Evolutionary conservation across 1,139 yeast genomes (phyloP).

Genomic region (Kodamaea anthophila): DNA sequence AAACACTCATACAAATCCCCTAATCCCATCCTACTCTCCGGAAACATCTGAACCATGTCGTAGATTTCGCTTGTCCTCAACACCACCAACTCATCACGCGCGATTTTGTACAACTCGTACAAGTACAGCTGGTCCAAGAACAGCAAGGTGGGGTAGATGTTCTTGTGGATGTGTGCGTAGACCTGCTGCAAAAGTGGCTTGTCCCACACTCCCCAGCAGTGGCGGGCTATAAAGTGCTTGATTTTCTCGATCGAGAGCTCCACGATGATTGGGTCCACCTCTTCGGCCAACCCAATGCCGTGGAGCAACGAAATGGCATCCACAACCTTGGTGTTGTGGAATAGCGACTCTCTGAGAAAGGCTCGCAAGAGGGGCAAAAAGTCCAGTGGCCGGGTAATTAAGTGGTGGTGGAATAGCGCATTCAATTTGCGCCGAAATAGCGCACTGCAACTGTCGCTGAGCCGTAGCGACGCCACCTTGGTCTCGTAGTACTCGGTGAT

Average conservation of each 20-base stretch:
- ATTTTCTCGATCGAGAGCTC: conserved; percentile 38
- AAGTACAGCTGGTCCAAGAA: conserved; percentile 22
- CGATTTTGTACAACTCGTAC: conserved; percentile 31
- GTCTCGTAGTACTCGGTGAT: conserved; percentile 15
- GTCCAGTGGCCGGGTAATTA: conserved; percentile 4
- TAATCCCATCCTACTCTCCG: conserved; percentile 53
- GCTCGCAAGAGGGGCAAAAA: conserved; percentile 8
- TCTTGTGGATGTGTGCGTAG: conserved; percentile 31
- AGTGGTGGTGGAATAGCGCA: conserved; percentile 18
- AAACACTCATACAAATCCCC: conserved; percentile 56
- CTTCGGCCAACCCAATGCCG: conserved; percentile 26
- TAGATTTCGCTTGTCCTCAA: conserved; percentile 60
- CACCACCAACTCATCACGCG: conserved; percentile 41
- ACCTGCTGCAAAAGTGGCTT: conserved; percentile 32
- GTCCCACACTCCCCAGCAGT: conserved; percentile 38
- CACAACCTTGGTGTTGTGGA: conserved; percentile 6
- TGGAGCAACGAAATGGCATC: conserved; percentile 16
- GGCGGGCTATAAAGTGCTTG: conserved; percentile 24
- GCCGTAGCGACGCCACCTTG: conserved; percentile 16
- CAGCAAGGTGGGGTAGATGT: conserved; percentile 35
- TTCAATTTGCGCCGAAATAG: conserved; percentile 23
- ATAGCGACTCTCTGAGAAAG: conserved; percentile 8
- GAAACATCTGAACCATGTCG: conserved; percentile 54
- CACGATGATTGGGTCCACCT: conserved; percentile 34
- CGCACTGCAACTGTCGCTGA: conserved; percentile 15